Percentiles rank a stretch among this genome's conserved stretches.
Conservation (phyloP, 805 yeast species). For the Saturnispora bothae region DNA sequence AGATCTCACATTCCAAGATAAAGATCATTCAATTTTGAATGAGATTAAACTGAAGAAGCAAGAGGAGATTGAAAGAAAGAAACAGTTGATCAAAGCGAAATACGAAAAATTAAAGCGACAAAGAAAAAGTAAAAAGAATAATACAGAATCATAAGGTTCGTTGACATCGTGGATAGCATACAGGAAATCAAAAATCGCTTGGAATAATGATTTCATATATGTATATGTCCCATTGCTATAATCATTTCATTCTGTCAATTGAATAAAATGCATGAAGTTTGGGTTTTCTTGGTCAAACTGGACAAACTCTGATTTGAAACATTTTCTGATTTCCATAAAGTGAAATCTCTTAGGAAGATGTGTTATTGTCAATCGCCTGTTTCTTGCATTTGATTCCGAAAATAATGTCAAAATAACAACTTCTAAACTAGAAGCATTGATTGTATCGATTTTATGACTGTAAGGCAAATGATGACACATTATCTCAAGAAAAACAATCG, state of each 20-base stretch:
- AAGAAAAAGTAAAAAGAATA: neutral
- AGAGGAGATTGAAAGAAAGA: neutral
- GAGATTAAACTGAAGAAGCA: neutral
- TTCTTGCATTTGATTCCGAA: constrained; percentile 2
- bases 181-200: neutral
- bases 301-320: constrained; percentile 6
- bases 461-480: constrained; percentile 6
- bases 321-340: constrained; percentile 7
- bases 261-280: neutral
- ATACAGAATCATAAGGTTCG: neutral
- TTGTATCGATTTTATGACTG: constrained; percentile 2
- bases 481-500: constrained; percentile 3
- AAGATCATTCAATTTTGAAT: neutral
- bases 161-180: too few species aligned
- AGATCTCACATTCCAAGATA: neutral
- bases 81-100: neutral
- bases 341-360: constrained; percentile 1
- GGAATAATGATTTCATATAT: too few species aligned
- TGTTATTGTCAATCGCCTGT: neutral
- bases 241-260: too few species aligned
- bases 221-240: too few species aligned
- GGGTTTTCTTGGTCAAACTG: constrained; percentile 1
- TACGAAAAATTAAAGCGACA: neutral
- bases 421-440: neutral
- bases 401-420: constrained; percentile 2